Evolutionary conservation across 2,329 filamentous ascomycete species (phyloP).

Genomic region (Penicillium sp.): DNA sequence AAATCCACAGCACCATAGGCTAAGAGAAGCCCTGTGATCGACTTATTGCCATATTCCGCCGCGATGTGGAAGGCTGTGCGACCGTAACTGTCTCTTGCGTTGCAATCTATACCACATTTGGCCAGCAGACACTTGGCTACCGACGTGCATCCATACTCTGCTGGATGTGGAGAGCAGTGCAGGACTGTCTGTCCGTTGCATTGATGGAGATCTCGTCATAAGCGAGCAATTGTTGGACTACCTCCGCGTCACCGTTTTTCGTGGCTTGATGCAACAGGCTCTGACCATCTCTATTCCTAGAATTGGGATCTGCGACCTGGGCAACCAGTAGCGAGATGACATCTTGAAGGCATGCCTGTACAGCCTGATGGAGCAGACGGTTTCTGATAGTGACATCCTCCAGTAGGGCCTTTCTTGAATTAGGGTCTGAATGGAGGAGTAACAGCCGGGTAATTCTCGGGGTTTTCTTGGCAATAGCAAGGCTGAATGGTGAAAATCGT

Average conservation of each 20-base stretch:
- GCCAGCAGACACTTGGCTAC: not conserved
- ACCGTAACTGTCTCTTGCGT: slow-evolving; percentile 8
- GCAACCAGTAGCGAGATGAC: slow-evolving; percentile 6
- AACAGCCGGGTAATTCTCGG: no score
- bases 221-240: slow-evolving; percentile 4
- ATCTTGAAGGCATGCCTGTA: slow-evolving; percentile 3
- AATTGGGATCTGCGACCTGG: slow-evolving; percentile 4
- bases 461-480: no score
- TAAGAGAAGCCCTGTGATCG: no score
- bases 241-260: not conserved
- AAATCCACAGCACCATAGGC: no score
- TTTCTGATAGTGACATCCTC: no score
- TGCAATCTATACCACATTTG: not conserved
- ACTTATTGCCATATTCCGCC: no score
- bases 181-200: not conserved
- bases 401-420: no score
- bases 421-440: no score
- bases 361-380: not conserved
- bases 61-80: slow-evolving; percentile 7
- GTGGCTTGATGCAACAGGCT: slow-evolving; percentile 8
- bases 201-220: slow-evolving; percentile 3
- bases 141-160: not conserved
- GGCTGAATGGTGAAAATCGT: no score
- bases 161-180: slow-evolving; percentile 1
- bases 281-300: not conserved